Base-by-base conservation (phyloP, 2,329 filamentous ascomycete genomes). In the Ophiostoma pallidulum region DNA sequence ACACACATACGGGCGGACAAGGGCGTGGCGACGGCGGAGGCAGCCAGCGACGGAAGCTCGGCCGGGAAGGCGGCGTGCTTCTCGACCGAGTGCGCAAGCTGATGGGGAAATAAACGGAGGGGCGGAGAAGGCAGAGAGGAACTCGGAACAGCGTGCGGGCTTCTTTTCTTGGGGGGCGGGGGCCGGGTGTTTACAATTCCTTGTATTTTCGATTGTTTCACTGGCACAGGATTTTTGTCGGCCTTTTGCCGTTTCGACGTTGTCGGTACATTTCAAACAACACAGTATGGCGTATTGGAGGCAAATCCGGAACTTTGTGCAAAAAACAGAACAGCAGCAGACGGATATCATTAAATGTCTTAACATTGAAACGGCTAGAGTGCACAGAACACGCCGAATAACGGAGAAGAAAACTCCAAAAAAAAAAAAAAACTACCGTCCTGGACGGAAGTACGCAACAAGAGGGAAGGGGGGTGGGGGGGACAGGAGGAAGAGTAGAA, bases 61-160 rank as follows among this genome's bases (percentile, higher is more conserved):
- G 89, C 2, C 74, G 86, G 51, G 88, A 94, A 70, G 90, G 88
- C 57, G 75, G 74, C 29, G 73, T 91, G 32, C 58, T 95, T 57
- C 67, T 95, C 48, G 84, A 88, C 59, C 86, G 82, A 66, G 83
- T 91, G 29, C 82, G 83, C 71, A 80, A 73, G 61, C 70, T 94
- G 64, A 76, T 92, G 52, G 73, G 70, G 3, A 60, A 68, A 24
- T 55, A 31, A 41, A 46, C 41, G 9, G 10, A 14, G 10, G 28
- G 9, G 10, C 6, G 10, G 24, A 10, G 24, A 10, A 28, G 24
- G 24, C 24, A 28, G 24, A 10, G 24, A 28, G 6, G 10, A 28
- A 10, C 10, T 28, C 10, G 10, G 10, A 28, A 10, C 24, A 28
- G n/a, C n/a, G n/a, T n/a, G n/a, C n/a, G n/a, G n/a, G n/a, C n/a